These are phyloP conservation scores for Chenopodium berlandieri DNA, from an alignment of 148 eudicot species.

Conservation along the genomic window DNA sequence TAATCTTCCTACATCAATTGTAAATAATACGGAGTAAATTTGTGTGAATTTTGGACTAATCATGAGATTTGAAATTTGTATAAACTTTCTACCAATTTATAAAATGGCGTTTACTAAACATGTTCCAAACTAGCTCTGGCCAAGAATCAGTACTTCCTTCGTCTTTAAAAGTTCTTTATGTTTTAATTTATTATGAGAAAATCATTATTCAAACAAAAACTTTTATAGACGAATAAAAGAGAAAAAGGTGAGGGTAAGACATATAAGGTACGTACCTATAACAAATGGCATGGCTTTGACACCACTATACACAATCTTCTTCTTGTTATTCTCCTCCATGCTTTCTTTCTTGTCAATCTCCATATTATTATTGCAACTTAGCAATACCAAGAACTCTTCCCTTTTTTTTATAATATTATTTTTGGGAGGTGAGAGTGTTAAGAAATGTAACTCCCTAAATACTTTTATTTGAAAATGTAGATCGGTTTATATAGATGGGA, in stretches of 20 bases:
- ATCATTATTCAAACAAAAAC: too few relatives aligned
- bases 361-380: conserved; percentile 5
- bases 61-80: too few relatives aligned
- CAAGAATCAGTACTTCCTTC: too few relatives aligned
- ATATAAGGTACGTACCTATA: conserved; percentile 36
- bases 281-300: conserved; percentile 64
- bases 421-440: background rate
- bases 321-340: conserved; percentile 20
- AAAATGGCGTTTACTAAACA: too few relatives aligned
- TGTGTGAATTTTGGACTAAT: too few relatives aligned
- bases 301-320: conserved; percentile 48
- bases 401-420: background rate
- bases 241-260: background rate
- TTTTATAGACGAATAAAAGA: too few relatives aligned
- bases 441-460: background rate
- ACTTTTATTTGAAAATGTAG: background rate
- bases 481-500: background rate
- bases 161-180: too few relatives aligned
- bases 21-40: too few relatives aligned
- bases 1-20: too few relatives aligned
- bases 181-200: too few relatives aligned
- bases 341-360: conserved; percentile 9
- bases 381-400: background rate
- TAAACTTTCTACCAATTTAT: too few relatives aligned
- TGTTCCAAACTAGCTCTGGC: rapidly evolving